Evolutionary conservation across 805 yeast species (phyloP), one percentile per base, ranked within the genome.

Genomic region (Schizosaccharomyces japonicus): DNA sequence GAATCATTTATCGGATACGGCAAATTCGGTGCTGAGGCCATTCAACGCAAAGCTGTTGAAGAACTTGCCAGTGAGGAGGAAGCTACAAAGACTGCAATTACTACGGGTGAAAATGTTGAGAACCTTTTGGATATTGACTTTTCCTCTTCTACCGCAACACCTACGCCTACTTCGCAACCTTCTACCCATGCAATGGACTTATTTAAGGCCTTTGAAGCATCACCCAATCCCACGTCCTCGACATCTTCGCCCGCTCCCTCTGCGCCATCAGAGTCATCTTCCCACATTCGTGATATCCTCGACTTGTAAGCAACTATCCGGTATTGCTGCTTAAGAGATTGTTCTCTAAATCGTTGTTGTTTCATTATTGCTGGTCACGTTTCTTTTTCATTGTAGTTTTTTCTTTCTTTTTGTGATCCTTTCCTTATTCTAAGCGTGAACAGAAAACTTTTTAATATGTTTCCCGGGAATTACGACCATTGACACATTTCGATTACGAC

Each of bases 81-180:
- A 48, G 53, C 58, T 28, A 57, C 57, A 10, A 59, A 58, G 25
- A 50, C 53, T 6, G 44, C 54, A 5, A 47, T 48, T 27, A 27
- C 17, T 7, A 36, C 17, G 26, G 42, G 42, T 8, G 71, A 70
- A 27, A 75, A 76, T 54, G 76, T 78, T 44, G 95, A 83, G 55
- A 82, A 81, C 54, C 66, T 90, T 53, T 71, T 87, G 47, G 94
- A 87, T 59, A 76, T 87, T 53, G 95, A 79, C 56, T 82, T 76
- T 51, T n/a, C 25, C 13, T 25, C 15, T 19, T 27, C 17, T 19
- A 27, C n/a, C 8, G 23, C 28, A 15, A 11, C 42, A 13, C 8
- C 32, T 8, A 29, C 13, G 13, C 7, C 32, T 13, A 29, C 11
- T 13, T 7, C 42, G 11, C 23, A 17, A 19, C 23, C 42, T 3